Evolutionary conservation across 768 basidiomycete species (phyloP).

Genomic region (Lactarius hatsudake): DNA sequence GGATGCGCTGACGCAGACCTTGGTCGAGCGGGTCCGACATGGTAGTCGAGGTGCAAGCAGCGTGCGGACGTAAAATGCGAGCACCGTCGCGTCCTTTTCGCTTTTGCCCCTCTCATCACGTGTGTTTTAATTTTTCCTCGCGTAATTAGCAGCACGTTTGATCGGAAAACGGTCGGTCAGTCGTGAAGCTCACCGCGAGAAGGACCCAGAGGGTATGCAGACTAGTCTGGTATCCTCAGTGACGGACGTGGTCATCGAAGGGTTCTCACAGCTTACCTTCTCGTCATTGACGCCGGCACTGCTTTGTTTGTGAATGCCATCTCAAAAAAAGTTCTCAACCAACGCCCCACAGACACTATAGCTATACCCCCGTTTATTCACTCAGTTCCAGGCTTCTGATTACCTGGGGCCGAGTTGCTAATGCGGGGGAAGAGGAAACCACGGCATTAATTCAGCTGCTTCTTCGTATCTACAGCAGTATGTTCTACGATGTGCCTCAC

Average conservation of each 20-base stretch:
- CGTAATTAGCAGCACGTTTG: no score
- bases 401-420: conserved; percentile 25
- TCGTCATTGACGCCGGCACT: background rate
- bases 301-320: background rate
- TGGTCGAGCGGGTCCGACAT: conserved; percentile 10
- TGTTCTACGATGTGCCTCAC: conserved; percentile 24
- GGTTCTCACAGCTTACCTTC: background rate
- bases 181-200: background rate
- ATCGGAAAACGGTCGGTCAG: no score
- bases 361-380: conserved; percentile 17
- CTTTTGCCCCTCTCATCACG: conserved; percentile 8
- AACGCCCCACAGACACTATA: background rate
- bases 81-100: background rate
- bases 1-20: conserved; percentile 18
- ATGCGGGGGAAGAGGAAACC: conserved; percentile 21
- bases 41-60: conserved; percentile 10
- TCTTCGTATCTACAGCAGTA: conserved; percentile 16
- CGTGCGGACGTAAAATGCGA: conserved; percentile 15
- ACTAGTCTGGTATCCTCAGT: background rate
- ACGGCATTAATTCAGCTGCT: conserved; percentile 25
- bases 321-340: no score
- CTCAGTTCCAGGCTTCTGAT: conserved; percentile 15
- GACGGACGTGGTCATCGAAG: background rate
- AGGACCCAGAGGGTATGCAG: background rate
- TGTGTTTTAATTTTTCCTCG: background rate